Evolutionary conservation across 1,139 yeast species (phyloP).

Genomic region (Wickerhamomyces sp.): DNA sequence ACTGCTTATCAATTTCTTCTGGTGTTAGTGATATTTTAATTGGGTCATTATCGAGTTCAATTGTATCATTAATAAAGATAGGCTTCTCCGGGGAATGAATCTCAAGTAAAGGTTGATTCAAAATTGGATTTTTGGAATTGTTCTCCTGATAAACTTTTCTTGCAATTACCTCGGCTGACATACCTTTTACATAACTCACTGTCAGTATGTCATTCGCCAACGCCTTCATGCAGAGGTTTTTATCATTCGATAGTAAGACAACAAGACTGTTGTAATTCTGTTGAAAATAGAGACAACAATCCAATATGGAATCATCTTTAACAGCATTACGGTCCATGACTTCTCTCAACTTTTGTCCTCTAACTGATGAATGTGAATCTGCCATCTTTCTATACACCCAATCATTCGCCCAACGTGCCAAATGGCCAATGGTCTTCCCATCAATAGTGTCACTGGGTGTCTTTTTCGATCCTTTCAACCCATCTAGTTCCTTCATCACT

Average conservation of each 20-base stretch:
- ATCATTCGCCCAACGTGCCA: conserved; percentile 71
- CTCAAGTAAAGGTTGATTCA: conserved; percentile 8
- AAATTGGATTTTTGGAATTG: conserved; percentile 15
- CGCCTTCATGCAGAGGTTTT: conserved; percentile 76
- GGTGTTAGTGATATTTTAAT: not conserved
- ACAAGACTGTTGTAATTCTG: conserved; percentile 41
- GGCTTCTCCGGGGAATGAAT: conserved; percentile 6
- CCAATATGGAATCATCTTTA: conserved; percentile 82
- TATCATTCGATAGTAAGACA: conserved; percentile 73
- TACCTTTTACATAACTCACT: conserved; percentile 52
- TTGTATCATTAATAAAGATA: not conserved
- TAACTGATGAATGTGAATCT: conserved; percentile 40
- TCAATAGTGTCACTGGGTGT: conserved; percentile 10
- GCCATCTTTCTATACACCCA: conserved; percentile 74
- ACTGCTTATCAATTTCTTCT: too few species aligned
- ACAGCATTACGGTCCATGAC: conserved; percentile 35
- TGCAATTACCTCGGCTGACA: conserved; percentile 61
- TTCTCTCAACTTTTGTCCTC: conserved; percentile 64
- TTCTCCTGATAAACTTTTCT: conserved; percentile 42
- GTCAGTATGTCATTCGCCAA: conserved; percentile 63
- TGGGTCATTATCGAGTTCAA: not conserved
- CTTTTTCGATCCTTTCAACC: conserved; percentile 48
- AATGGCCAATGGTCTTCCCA: conserved; percentile 40
- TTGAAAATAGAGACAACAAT: conserved; percentile 70
- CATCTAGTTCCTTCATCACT: conserved; percentile 75